Percentiles rank a stretch among this genome's conserved stretches.
Evolutionary conservation across 495 filamentous ascomycete genomes (phyloP).

Genomic region (Lepidopterella palustris): DNA sequence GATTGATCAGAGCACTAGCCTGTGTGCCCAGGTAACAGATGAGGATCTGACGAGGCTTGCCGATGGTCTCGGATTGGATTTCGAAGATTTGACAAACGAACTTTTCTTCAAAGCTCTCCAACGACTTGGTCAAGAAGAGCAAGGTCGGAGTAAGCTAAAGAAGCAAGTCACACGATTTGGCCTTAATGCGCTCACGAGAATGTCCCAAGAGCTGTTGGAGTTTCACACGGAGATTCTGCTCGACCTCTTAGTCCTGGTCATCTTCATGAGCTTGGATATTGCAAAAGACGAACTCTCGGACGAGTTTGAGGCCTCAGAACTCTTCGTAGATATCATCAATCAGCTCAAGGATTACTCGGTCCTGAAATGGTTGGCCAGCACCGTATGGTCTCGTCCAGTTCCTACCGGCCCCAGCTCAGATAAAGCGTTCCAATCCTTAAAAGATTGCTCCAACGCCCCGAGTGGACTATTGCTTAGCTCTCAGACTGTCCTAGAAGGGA

Average conservation of each 20-base stretch:
- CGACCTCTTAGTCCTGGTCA: slow-evolving; percentile 72
- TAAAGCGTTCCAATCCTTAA: slow-evolving; percentile 7
- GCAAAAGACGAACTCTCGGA: slow-evolving; percentile 59
- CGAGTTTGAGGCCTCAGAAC: slow-evolving; percentile 57
- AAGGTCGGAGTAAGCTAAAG: slow-evolving; percentile 37
- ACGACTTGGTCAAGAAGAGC: slow-evolving; percentile 17
- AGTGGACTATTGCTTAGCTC: slow-evolving; percentile 6
- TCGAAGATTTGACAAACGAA: slow-evolving; percentile 48
- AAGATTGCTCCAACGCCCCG: not conserved
- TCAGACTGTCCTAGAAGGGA: slow-evolving; percentile 26
- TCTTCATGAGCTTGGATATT: slow-evolving; percentile 74
- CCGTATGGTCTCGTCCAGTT: slow-evolving; percentile 13
- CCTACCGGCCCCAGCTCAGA: slow-evolving; percentile 7
- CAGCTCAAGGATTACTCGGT: slow-evolving; percentile 69
- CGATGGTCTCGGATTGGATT: slow-evolving; percentile 47
- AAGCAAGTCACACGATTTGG: slow-evolving; percentile 51
- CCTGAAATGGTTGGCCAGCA: slow-evolving; percentile 65
- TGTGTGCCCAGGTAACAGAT: slow-evolving; percentile 66
- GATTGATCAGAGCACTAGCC: slow-evolving; percentile 65
- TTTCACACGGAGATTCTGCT: slow-evolving; percentile 63
- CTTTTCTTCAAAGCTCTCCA: slow-evolving; percentile 47
- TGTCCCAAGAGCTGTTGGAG: slow-evolving; percentile 70
- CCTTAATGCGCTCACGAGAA: slow-evolving; percentile 60
- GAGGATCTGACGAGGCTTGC: slow-evolving; percentile 51
- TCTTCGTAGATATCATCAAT: slow-evolving; percentile 61